These are phyloP conservation scores for Yarrowia divulgata DNA, from an alignment of 805 yeast species.

Conservation along the genomic window DNA sequence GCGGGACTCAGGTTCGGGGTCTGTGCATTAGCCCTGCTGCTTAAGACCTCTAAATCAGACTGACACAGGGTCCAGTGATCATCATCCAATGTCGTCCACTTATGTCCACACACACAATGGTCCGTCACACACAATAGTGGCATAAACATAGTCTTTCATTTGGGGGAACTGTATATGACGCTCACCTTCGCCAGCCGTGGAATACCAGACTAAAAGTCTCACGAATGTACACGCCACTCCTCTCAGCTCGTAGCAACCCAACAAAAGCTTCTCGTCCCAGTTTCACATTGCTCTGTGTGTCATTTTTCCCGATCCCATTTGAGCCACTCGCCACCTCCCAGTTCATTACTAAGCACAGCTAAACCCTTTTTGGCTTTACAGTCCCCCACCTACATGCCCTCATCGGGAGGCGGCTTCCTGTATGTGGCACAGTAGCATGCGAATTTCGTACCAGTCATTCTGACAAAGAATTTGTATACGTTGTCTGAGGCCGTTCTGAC, in stretches of 20 bases:
- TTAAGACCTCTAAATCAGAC: neutral
- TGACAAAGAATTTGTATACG: neutral
- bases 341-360: neutral
- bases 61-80: conserved; percentile 29
- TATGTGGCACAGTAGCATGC: neutral
- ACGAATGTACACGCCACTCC: too few relatives aligned
- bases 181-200: too few relatives aligned
- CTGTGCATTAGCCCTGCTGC: neutral
- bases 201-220: too few relatives aligned
- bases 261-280: neutral
- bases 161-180: neutral
- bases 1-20: neutral
- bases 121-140: neutral
- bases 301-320: neutral
- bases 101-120: conserved; percentile 13
- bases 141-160: conserved; percentile 14
- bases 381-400: neutral
- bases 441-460: neutral
- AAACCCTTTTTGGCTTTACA: neutral
- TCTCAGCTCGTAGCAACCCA: neutral
- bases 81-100: conserved; percentile 2
- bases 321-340: neutral
- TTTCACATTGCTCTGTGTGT: neutral
- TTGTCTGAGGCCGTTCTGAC: neutral
- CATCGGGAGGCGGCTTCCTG: neutral